Evolutionary conservation across 2,329 filamentous ascomycete species (phyloP).

Genomic region (Sphaceloma murrayae): DNA sequence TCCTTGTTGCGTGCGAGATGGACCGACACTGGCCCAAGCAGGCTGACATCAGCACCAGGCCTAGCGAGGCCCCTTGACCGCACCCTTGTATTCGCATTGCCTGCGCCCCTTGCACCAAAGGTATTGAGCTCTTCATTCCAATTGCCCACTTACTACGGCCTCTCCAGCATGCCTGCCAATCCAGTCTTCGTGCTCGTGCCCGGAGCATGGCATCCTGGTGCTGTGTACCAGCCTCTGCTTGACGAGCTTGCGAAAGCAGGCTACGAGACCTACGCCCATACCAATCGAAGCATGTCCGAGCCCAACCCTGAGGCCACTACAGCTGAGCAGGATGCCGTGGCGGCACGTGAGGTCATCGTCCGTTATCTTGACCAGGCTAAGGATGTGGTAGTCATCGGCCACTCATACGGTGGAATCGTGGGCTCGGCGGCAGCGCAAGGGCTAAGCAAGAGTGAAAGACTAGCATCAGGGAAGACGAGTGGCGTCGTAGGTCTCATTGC

Average conservation of each 20-base stretch:
- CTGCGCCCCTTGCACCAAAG: too few species aligned
- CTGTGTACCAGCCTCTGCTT: background rate
- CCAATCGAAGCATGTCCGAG: background rate
- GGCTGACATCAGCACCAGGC: background rate
- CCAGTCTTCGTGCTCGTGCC: conserved; percentile 5
- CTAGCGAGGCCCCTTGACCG: background rate
- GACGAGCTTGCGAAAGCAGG: background rate
- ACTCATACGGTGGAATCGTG: conserved; percentile 32
- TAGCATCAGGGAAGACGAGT: conserved; percentile 24
- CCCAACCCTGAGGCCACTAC: background rate
- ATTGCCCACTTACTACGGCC: background rate
- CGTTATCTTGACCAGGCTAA: conserved; percentile 19
- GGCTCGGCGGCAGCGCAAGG: conserved; percentile 30
- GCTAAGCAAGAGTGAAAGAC: conserved; percentile 26
- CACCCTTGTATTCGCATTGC: background rate
- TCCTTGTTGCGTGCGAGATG: too few species aligned
- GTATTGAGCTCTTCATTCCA: background rate
- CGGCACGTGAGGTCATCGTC: conserved; percentile 4
- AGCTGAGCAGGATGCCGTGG: conserved; percentile 8
- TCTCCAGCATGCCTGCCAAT: background rate
- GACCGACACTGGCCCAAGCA: too few species aligned
- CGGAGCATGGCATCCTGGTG: background rate
- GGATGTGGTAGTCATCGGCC: conserved; percentile 28
- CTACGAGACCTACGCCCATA: background rate
- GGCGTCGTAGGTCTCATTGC: conserved; percentile 30